phyloP scores from a whole-genome alignment of 495 filamentous ascomycete genomes.

The Neurospora sublineolata region DNA sequence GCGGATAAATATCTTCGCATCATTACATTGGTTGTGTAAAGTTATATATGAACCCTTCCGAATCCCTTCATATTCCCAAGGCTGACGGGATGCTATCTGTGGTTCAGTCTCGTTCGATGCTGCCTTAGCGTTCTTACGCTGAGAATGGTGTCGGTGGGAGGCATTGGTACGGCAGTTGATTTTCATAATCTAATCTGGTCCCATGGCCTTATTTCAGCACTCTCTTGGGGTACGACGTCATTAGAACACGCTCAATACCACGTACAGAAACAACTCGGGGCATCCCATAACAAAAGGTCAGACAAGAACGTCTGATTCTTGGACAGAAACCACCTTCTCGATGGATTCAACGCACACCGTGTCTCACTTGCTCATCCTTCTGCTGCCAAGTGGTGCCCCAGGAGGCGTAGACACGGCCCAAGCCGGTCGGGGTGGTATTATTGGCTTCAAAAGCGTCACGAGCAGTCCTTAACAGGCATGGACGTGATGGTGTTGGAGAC shows the following conservation, averaged over 20 bases:
- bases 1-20: neutral
- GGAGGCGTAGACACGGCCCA: conserved; percentile 21
- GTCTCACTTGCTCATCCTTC: conserved; percentile 1
- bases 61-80: neutral
- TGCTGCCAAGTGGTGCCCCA: conserved; percentile 10
- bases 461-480: conserved; percentile 14
- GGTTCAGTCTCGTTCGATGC: neutral
- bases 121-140: neutral
- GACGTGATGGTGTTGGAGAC: conserved; percentile 3
- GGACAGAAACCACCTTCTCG: neutral
- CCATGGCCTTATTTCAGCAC: neutral
- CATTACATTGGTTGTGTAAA: neutral
- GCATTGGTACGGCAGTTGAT: neutral
- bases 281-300: too few species aligned
- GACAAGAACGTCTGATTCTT: neutral
- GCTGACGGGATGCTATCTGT: neutral
- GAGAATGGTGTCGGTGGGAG: neutral
- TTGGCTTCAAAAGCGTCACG: conserved; percentile 12
- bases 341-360: neutral
- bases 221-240: neutral
- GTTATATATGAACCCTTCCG: neutral
- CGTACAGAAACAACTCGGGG: neutral
- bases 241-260: neutral
- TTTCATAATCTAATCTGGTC: neutral
- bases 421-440: conserved; percentile 17